Percentiles rank a stretch among this genome's conserved stretches.
Evolutionary conservation across 2,329 filamentous ascomycete species (phyloP).

Genomic region (Boeremia lycopersici): DNA sequence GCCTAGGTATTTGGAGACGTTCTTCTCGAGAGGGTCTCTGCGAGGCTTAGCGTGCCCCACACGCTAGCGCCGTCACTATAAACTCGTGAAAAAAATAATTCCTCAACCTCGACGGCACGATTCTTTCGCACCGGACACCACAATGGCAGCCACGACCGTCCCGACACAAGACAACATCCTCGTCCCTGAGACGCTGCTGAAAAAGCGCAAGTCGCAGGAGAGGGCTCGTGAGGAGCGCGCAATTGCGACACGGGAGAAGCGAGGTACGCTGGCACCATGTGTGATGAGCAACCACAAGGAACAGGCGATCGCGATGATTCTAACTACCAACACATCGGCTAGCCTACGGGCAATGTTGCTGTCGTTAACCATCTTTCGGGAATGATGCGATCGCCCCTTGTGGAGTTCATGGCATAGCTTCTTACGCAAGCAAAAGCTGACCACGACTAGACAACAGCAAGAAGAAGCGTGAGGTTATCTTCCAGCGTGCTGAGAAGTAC

Average conservation of each 20-base stretch:
- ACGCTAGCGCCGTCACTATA: conserved; percentile 5
- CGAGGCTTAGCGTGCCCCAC: conserved; percentile 14
- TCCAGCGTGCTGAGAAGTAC: conserved; percentile 99
- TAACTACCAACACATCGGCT: conserved; percentile 85
- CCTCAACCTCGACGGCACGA: conserved; percentile 18
- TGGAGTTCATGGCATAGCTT: conserved; percentile 25
- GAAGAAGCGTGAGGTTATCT: conserved; percentile 98
- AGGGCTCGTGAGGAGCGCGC: conserved; percentile 92
- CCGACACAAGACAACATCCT: conserved; percentile 94
- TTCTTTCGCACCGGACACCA: conserved; percentile 19
- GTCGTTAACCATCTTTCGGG: conserved; percentile 99
- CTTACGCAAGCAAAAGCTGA: conserved; percentile 37
- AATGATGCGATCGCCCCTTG: conserved; percentile 67
- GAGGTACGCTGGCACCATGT: conserved; percentile 69
- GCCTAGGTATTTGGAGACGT: neutral
- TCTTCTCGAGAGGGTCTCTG: neutral
- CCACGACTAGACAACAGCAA: conserved; percentile 78
- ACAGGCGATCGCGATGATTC: conserved; percentile 72
- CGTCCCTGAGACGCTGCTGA: conserved; percentile 98
- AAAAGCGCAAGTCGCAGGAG: conserved; percentile 99
- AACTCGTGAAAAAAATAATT: conserved; percentile 10
- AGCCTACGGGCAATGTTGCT: conserved; percentile 97
- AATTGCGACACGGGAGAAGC: conserved; percentile 81
- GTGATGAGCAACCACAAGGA: conserved; percentile 20
- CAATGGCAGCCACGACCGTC: conserved; percentile 69